Conservation (phyloP, 2,329 filamentous ascomycete genomes). For the Plectosphaerella cucumerina region DNA sequence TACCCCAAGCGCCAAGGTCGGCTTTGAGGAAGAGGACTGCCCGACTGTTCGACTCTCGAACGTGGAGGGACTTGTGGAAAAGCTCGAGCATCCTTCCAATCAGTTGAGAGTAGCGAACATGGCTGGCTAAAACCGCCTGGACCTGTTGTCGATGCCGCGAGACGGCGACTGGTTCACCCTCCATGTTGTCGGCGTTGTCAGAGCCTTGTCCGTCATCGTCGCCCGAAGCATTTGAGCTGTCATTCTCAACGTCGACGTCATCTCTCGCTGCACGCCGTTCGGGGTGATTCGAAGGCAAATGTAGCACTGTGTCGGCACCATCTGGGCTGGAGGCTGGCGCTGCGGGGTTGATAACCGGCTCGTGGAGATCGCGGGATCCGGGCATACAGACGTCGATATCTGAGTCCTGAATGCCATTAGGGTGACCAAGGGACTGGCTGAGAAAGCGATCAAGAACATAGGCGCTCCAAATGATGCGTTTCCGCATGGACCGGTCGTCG, state of each 20-base stretch:
- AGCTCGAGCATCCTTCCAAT: conserved; percentile 6
- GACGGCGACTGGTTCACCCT: neutral
- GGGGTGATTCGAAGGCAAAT: conserved; percentile 8
- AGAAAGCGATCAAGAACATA: conserved; percentile 32
- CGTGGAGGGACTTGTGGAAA: conserved; percentile 9
- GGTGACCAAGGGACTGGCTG: conserved; percentile 29
- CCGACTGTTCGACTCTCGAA: conserved; percentile 1
- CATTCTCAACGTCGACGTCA: neutral
- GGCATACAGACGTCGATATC: conserved; percentile 33
- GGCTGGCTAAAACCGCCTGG: conserved; percentile 4
- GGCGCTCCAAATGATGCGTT: conserved; percentile 34
- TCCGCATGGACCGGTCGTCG: conserved; percentile 25
- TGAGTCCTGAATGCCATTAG: conserved; percentile 26
- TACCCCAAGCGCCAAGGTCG: conserved; percentile 8
- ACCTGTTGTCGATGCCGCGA: conserved; percentile 3
- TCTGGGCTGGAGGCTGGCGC: neutral
- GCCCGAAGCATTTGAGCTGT: neutral
- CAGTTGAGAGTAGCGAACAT: conserved; percentile 5
- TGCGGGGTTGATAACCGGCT: conserved; percentile 6
- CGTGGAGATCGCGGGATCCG: conserved; percentile 20
- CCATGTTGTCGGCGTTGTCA: neutral
- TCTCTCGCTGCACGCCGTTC: neutral
- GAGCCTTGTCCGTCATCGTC: neutral
- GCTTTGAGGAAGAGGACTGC: conserved; percentile 8
- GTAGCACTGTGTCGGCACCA: conserved; percentile 1